Evolutionary conservation across 169 alveolate genomes (phyloP), one percentile per base, ranked within the genome.

Genomic region (Eimeria praecox): DNA sequence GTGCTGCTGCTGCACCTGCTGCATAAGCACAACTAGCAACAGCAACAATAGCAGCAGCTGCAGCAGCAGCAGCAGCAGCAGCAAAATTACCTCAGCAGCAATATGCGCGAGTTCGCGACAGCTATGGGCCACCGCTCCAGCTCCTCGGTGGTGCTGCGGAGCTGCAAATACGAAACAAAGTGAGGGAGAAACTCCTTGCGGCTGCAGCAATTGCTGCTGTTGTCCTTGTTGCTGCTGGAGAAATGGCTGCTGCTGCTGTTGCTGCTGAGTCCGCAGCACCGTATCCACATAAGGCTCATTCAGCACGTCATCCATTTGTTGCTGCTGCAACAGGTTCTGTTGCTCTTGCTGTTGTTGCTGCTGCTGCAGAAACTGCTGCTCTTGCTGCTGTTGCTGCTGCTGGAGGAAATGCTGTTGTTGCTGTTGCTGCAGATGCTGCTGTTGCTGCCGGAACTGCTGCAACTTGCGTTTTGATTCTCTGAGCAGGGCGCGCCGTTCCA

Each of bases 341-440:
- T 56, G 66, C 66, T 14, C 66, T 20, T 56, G 66, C 27, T 56
- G 64, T 62, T 77, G 62, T 38, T 77, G 62, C 56, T 77, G 88
- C 62, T 77, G 88, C 88, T 10, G 88, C 8, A 3, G 88, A 3
- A 10, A 22, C 88, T 77, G 88, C 88, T 77, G 88, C 62, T 38
- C 62, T 10, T 33, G 59, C 88, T 38, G 88, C 88, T 40, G 62
- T 1, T 33, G 66, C 66, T 56, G 66, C 66, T 56, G 66, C 66
- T 56, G 66, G n/a, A n/a, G n/a, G n/a, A 38, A 62, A 40, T 8
- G 88, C 16, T 38, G 49, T 62, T 77, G 88, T 62, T 77, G 88
- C 62, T 38, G 88, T 10, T 33, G 59, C 88, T 38, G 88, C 88
- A 10, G 62, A 3, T 33, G 66, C 66, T 56, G 66, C 66, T 56